A percentile compares a stretch with the other conserved stretches of the same genome.
Conservation (phyloP, 805 yeast species). For the Candida easanensis region DNA sequence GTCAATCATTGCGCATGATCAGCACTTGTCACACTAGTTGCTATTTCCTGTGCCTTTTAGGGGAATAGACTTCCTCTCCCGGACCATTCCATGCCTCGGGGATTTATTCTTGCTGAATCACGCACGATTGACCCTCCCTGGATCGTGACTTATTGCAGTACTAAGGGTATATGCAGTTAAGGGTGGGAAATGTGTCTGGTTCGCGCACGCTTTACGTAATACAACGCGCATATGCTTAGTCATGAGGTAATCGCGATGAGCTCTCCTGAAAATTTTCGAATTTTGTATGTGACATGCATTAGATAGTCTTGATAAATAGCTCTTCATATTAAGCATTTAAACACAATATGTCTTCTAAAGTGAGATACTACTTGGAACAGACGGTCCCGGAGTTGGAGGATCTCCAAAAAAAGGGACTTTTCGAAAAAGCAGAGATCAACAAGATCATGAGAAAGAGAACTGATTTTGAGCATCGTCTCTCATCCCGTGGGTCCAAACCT, state of each 20-base stretch:
- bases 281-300: background rate
- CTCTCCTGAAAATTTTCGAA: background rate
- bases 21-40: background rate
- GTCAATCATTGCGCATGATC: background rate
- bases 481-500: conserved; percentile 77
- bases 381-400: conserved; percentile 93
- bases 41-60: no score
- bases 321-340: no score
- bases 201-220: no score
- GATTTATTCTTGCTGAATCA: no score
- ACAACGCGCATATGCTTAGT: no score
- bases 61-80: no score
- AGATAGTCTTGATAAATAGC: no score
- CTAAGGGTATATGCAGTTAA: no score
- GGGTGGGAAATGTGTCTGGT: no score
- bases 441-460: conserved; percentile 90
- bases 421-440: conserved; percentile 77
- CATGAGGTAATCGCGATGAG: background rate
- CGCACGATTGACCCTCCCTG: no score
- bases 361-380: conserved; percentile 57
- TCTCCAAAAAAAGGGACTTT: conserved; percentile 73
- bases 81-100: no score
- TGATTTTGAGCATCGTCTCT: conserved; percentile 88
- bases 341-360: conserved; percentile 32
- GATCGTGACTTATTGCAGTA: no score